A percentile compares a stretch with the other conserved stretches of the same genome.
Conservation (phyloP, 495 filamentous ascomycete species). For the Aspergillus avenaceus region DNA sequence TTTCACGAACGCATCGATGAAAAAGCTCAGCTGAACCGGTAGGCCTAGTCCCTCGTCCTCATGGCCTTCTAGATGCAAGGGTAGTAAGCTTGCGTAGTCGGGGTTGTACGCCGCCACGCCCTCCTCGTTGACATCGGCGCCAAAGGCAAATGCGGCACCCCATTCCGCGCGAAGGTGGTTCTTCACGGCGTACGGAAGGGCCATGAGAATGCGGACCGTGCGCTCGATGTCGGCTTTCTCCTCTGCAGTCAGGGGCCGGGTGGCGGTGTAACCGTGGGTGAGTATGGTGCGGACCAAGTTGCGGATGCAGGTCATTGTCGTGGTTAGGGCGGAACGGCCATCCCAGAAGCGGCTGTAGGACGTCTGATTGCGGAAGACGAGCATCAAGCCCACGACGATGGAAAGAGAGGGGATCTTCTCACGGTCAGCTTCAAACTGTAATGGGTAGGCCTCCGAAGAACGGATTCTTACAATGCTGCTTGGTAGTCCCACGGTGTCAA, state of each 20-base stretch:
- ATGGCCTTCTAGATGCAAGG: constrained; percentile 53
- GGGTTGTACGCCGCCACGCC: constrained; percentile 47
- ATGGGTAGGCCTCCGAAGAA: not conserved
- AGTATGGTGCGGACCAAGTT: constrained; percentile 61
- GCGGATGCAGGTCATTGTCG: constrained; percentile 55
- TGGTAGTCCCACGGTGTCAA: constrained; percentile 56
- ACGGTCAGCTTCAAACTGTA: not conserved
- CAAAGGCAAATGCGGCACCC: constrained; percentile 50
- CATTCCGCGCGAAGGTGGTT: constrained; percentile 73
- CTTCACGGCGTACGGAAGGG: constrained; percentile 71
- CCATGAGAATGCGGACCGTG: constrained; percentile 57
- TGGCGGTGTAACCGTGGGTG: constrained; percentile 33
- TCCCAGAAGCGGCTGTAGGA: constrained; percentile 73
- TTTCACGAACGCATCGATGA: constrained; percentile 67
- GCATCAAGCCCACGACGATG: constrained; percentile 77
- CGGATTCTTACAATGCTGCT: constrained; percentile 51
- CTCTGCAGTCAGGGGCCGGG: constrained; percentile 21
- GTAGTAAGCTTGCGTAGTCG: constrained; percentile 59
- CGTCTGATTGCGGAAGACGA: constrained; percentile 72
- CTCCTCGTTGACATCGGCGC: constrained; percentile 39
- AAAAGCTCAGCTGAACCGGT: constrained; percentile 61
- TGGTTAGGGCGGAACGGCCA: constrained; percentile 56
- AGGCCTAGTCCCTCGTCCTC: constrained; percentile 63
- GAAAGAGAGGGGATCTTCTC: constrained; percentile 66
- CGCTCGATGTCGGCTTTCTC: constrained; percentile 59